Base-by-base conservation (phyloP, 2,329 filamentous ascomycete species). In the Pseudocercospora musae region DNA sequence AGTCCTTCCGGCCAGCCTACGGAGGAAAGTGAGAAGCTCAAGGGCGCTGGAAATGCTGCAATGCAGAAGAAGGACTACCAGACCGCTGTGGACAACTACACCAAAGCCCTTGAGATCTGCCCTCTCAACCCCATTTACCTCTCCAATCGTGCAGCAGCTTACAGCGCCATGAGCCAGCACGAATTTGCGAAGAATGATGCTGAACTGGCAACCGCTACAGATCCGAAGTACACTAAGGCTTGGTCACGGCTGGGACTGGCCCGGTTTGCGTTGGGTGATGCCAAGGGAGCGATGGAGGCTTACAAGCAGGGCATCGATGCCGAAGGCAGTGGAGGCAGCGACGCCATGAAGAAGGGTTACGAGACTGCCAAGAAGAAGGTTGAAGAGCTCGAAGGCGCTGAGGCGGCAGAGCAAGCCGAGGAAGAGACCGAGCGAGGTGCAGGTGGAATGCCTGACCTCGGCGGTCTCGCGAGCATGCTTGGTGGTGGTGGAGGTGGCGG, bases 281-380 rank as follows among this genome's bases (percentile, higher is more conserved):
- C 92, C 60, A 88, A 89, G 78, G 95, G 92, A 55, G 89, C 90
- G 67, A 96, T 97, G 89, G 93, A 98, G 72, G 95, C 95, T 18
- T 99, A 99, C 79, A 82, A 89, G 78, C 86, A 91, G 76, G 95
- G 95, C 58, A 98, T 99, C 74, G 91, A 96, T 75, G 86, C 92
- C 67, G 95, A 99, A 78, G 94, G 95, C 57, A 95, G 88, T 74
- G 95, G 95, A 58, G 95, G 95, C 65, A 96, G 91, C 70, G 93
- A 98, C 15, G 92, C 94, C 64, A 98, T 98, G 95, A 94, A 92
- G 83, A 96, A 94, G 80, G 95, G 95, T 20, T 95, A 86, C 75
- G 93, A 98, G 85, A 98, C 95, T 15, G 94, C 93, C 58, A 95
- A 90, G 84, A 87, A 87, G 72, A 87, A 90, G 72, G 89, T 96